Conservation (phyloP, 208 protist genomes). For the Crithidia acanthocephali region DNA sequence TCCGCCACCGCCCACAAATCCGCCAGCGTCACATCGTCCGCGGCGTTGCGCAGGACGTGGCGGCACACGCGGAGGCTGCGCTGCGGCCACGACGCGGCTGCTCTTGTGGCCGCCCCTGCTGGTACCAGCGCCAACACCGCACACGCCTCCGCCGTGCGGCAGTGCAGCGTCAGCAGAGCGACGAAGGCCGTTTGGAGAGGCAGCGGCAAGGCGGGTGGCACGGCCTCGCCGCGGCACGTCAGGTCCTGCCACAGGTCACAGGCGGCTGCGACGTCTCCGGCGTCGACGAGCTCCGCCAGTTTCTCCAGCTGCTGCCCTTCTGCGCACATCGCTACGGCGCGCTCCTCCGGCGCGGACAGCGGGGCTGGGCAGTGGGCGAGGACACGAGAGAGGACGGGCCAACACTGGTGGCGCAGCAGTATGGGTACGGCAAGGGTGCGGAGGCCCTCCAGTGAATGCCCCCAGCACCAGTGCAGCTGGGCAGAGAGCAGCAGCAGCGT, state of each 20-base stretch:
- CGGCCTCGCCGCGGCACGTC: neutral
- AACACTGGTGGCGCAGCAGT: constrained; percentile 13
- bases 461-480: constrained; percentile 32
- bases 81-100: neutral
- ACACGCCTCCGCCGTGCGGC: constrained; percentile 15
- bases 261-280: constrained; percentile 3
- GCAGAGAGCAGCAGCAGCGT: constrained; percentile 26
- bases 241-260: constrained; percentile 12
- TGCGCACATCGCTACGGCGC: constrained; percentile 4
- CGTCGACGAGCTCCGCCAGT: constrained; percentile 8
- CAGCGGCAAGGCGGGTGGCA: neutral
- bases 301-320: neutral
- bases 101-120: neutral
- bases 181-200: constrained; percentile 16
- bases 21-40: constrained; percentile 1
- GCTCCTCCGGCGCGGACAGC: constrained; percentile 23
- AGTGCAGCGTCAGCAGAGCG: constrained; percentile 17
- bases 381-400: constrained; percentile 8
- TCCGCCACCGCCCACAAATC: constrained; percentile 21
- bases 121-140: neutral
- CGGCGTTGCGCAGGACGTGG: constrained; percentile 7
- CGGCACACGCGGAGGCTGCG: constrained; percentile 6
- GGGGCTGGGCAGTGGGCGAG: constrained; percentile 20
- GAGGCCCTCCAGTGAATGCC: constrained; percentile 27
- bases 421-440: constrained; percentile 21